Conservation (phyloP, 2,329 filamentous ascomycete genomes). For the Cytospora schulzeri region DNA sequence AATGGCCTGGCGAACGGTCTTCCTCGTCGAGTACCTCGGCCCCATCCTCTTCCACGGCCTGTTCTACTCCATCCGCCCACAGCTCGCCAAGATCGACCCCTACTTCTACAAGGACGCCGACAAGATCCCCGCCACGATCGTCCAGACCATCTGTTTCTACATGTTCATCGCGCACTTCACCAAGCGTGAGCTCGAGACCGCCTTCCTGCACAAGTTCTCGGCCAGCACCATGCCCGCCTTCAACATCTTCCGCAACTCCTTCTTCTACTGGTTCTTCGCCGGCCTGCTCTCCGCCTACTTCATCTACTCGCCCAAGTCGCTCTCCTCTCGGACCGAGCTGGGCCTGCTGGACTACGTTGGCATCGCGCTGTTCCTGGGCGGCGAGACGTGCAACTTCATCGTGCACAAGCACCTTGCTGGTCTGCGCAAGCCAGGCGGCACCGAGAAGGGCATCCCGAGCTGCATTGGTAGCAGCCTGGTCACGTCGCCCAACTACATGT, state of each 20-base stretch:
- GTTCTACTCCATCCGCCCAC: slow-evolving; percentile 70
- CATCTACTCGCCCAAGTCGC: slow-evolving; percentile 76
- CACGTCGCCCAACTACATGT: slow-evolving; percentile 97
- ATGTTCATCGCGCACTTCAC: slow-evolving; percentile 83
- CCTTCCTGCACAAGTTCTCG: slow-evolving; percentile 95
- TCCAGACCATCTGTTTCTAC: slow-evolving; percentile 73
- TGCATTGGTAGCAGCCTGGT: slow-evolving; percentile 85
- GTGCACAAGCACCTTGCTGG: slow-evolving; percentile 78
- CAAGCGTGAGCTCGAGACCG: slow-evolving; percentile 93
- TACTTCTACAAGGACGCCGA: slow-evolving; percentile 47
- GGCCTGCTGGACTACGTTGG: slow-evolving; percentile 65
- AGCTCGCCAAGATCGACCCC: slow-evolving; percentile 62
- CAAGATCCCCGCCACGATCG: slow-evolving; percentile 57
- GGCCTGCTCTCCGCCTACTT: slow-evolving; percentile 82
- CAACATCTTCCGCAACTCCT: slow-evolving; percentile 94
- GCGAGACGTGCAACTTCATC: slow-evolving; percentile 78
- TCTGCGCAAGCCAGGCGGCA: slow-evolving; percentile 77
- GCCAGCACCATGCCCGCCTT: slow-evolving; percentile 86
- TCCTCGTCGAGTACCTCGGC: slow-evolving; percentile 91
- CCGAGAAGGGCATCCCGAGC: slow-evolving; percentile 82
- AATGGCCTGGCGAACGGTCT: slow-evolving; percentile 90
- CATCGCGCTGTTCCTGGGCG: slow-evolving; percentile 71
- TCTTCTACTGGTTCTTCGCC: slow-evolving; percentile 88
- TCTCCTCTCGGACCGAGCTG: slow-evolving; percentile 58
- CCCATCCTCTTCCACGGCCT: slow-evolving; percentile 85